Evolutionary conservation across 176 grass and related monocot genomes (phyloP), one percentile per base, ranked within the genome.

Genomic region (Aechmea fasciata): DNA sequence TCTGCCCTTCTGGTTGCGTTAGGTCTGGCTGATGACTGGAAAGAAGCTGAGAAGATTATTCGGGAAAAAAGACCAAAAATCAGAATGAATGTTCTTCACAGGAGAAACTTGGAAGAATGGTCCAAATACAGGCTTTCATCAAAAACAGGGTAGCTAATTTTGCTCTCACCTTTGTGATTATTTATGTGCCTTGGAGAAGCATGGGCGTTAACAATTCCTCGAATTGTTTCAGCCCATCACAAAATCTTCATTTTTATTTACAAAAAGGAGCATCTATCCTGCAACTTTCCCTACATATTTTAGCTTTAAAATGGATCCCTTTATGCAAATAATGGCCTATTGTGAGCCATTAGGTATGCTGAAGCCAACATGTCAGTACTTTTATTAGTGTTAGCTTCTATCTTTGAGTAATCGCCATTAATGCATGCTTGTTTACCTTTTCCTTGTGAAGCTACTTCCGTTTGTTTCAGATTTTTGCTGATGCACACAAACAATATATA

Each of bases 81-180:
- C 67, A 87, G 81, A 78, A 90, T 93, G 87, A 99, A 90, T 50
- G 78, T 25, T 63, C 82, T 88, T 84, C 94, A 99, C 51, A 57
- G 82, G 75, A 90, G 78, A 67, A 90, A 66, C 66, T 82, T 93
- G 72, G 84, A 93, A 68, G 82, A 93, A 72, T 93, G 90, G 87
- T 88, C 84, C 24, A 90, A 69, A 71, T 66, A 52, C 67, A 57
- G 74, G 63, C 70, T 33, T 87, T 57, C 72, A 26, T 24, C 77
- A 50, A 75, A 82, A 96, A 78, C 73, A 84, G 48, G 57, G 71
- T 23, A 77, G 73, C 33, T 41, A 14, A 75, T 72, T 12, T 20
- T 53, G 10, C 33, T 68, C 24, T 71, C 65, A 20, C 12, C 49
- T 65, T 69, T 55, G 52, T 55, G 52, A 55, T n/a, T 13, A 12